Percentiles rank a stretch among this genome's conserved stretches.
phyloP scores from a whole-genome alignment of 78 protist species.

The Cyanophora paradoxa region DNA sequence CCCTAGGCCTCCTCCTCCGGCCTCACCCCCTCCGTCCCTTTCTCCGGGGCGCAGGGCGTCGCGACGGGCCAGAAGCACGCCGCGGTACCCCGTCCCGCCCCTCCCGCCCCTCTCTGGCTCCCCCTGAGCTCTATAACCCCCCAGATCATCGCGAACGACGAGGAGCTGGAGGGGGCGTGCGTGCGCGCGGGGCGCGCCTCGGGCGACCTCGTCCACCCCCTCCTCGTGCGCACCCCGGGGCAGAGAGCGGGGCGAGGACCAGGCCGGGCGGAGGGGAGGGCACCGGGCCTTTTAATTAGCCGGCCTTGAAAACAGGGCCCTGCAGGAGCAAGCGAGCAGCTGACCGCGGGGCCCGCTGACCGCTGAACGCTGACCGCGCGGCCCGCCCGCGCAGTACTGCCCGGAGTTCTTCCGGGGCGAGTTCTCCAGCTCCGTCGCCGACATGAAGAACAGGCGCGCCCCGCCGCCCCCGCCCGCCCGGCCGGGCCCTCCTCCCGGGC shows the following conservation, averaged over 20 bases:
- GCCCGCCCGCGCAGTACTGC: slow-evolving; percentile 12
- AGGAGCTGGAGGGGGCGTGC: neutral
- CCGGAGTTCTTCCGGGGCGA: slow-evolving; percentile 36
- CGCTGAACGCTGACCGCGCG: no score
- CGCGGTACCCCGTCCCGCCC: neutral
- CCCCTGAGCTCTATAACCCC: neutral
- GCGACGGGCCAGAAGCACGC: slow-evolving; percentile 18
- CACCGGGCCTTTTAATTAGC: neutral
- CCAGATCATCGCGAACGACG: neutral
- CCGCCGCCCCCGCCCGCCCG: slow-evolving; percentile 1
- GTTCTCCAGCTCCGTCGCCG: slow-evolving; percentile 22
- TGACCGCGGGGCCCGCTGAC: no score
- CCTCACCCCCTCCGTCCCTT: neutral
- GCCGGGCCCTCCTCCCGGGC: neutral
- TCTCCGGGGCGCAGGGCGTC: neutral
- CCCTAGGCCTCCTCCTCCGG: neutral
- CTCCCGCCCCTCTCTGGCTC: neutral
- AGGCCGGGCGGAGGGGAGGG: neutral
- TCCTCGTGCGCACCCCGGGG: neutral
- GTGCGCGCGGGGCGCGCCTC: slow-evolving; percentile 1
- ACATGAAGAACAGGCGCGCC: slow-evolving; percentile 29
- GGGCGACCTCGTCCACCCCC: slow-evolving; percentile 19
- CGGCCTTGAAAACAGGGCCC: no score
- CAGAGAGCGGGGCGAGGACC: neutral
- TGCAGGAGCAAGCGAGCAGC: no score